Evolutionary conservation across 345 rosid species (phyloP).

Genomic region (Trapa incisa): DNA sequence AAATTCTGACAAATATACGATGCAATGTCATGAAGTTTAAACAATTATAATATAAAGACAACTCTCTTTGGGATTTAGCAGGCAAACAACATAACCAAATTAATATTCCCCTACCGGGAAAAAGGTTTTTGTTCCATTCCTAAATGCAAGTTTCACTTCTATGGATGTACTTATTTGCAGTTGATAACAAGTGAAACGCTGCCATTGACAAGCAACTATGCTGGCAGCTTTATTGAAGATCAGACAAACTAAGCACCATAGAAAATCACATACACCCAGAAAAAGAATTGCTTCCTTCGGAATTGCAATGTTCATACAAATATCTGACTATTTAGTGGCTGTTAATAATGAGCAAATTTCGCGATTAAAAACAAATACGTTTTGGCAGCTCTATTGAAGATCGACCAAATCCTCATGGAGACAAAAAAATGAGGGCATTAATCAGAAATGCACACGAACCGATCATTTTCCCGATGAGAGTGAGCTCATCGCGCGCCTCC

Average conservation of each 20-base stretch:
- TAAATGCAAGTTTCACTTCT: too few species aligned
- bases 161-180: too few species aligned
- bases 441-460: conserved; percentile 32
- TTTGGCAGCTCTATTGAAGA: too few species aligned
- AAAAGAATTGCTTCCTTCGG: too few species aligned
- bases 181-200: too few species aligned
- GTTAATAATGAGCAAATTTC: too few species aligned
- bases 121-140: background rate
- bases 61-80: background rate
- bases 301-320: too few species aligned
- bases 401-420: background rate
- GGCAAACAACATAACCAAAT: background rate
- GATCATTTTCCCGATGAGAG: conserved; percentile 81
- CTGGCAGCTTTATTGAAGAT: too few species aligned
- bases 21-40: background rate
- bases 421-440: background rate
- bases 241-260: background rate
- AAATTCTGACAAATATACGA: background rate
- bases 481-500: conserved; percentile 93
- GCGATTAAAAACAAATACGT: too few species aligned
- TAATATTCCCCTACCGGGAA: background rate
- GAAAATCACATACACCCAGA: too few species aligned
- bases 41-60: background rate
- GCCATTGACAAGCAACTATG: too few species aligned
- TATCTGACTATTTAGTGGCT: too few species aligned